Conservation (phyloP, 2,329 filamentous ascomycete species). For the Reticulascus tulasneorum region DNA sequence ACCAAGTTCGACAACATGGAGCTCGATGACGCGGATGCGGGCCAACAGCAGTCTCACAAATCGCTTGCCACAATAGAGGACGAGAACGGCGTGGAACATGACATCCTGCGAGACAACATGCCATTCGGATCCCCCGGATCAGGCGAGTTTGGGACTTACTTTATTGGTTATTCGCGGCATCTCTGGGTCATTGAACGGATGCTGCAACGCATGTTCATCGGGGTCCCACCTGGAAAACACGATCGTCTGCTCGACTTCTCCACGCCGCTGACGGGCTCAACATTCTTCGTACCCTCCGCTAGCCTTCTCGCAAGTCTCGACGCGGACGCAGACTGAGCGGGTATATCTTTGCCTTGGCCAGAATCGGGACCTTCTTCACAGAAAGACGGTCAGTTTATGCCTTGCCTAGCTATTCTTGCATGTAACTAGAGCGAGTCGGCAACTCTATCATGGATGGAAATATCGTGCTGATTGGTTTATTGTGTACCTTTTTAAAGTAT, state of each 20-base stretch:
- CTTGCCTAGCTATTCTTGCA: too few species aligned
- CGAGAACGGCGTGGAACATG: constrained; percentile 44
- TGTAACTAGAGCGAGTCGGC: too few species aligned
- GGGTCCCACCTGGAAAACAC: constrained; percentile 48
- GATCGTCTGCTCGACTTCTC: constrained; percentile 55
- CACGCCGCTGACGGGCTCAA: constrained; percentile 44
- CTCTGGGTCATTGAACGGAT: constrained; percentile 57
- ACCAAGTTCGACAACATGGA: constrained; percentile 56
- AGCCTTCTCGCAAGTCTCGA: constrained; percentile 26
- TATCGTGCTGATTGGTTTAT: too few species aligned
- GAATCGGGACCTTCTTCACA: too few species aligned
- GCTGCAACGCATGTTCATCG: constrained; percentile 55
- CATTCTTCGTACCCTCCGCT: constrained; percentile 49
- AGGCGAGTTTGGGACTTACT: constrained; percentile 54
- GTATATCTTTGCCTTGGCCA: too few species aligned
- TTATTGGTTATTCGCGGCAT: constrained; percentile 49
- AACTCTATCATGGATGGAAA: too few species aligned
- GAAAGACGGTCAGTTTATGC: too few species aligned
- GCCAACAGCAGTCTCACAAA: constrained; percentile 49
- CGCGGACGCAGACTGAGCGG: too few species aligned
- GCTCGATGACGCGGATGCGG: constrained; percentile 44
- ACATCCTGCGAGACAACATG: constrained; percentile 57
- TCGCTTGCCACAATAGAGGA: constrained; percentile 50
- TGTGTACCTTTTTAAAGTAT: too few species aligned
- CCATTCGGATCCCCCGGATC: constrained; percentile 51